phyloP scores from a whole-genome alignment of 1,139 yeast species.

The Suhomyces wounanorum region DNA sequence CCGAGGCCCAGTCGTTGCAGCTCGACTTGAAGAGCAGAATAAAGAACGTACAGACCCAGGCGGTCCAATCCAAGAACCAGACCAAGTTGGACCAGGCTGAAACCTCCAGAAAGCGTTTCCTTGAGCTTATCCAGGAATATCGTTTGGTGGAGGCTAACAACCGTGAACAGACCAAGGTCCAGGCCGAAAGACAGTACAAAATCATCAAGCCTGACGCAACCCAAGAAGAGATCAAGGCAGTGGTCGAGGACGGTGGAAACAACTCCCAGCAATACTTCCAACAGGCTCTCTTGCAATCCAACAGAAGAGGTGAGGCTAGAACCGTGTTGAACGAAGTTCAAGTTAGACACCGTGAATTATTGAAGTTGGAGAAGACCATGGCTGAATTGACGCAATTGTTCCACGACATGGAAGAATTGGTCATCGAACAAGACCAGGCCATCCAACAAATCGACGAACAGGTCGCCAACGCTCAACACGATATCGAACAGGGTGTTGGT shows the following conservation, averaged over 20 bases:
- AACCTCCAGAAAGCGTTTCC: conserved; percentile 80
- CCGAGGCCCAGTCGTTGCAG: conserved; percentile 81
- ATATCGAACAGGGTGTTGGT: conserved; percentile 92
- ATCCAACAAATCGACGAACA: conserved; percentile 83
- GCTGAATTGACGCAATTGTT: conserved; percentile 93
- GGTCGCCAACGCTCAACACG: conserved; percentile 81
- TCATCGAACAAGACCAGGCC: conserved; percentile 91
- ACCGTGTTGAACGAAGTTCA: conserved; percentile 95
- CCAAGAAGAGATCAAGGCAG: conserved; percentile 78
- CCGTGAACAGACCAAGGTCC: conserved; percentile 80
- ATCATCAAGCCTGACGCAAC: conserved; percentile 94
- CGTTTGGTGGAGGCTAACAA: conserved; percentile 85
- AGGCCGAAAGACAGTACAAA: conserved; percentile 90
- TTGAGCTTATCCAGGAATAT: conserved; percentile 83
- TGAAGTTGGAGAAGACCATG: conserved; percentile 93
- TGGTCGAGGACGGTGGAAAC: conserved; percentile 61
- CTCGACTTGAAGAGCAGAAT: conserved; percentile 72
- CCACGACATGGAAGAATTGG: conserved; percentile 95
- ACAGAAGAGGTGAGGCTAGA: conserved; percentile 96
- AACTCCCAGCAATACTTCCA: conserved; percentile 91
- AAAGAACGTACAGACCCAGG: conserved; percentile 66
- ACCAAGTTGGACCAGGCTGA: conserved; percentile 92
- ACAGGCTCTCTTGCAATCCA: conserved; percentile 87
- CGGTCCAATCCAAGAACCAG: conserved; percentile 67
- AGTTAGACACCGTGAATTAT: conserved; percentile 92